Evolutionary conservation across 2,329 filamentous ascomycete species (phyloP).

Genomic region (Monilinia polystroma): DNA sequence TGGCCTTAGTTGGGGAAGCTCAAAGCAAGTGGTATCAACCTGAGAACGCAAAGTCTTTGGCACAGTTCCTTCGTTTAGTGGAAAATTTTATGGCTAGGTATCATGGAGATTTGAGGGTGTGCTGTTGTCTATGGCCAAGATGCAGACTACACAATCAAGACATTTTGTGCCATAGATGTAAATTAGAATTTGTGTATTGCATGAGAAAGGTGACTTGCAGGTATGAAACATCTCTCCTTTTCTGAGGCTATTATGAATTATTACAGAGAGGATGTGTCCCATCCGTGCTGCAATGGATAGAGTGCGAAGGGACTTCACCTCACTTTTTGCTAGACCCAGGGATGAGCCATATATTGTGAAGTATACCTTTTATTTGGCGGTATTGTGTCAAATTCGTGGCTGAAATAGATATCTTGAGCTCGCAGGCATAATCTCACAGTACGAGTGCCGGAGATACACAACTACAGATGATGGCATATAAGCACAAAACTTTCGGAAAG

Average conservation of each 20-base stretch:
- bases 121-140: background rate
- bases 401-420: background rate
- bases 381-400: background rate
- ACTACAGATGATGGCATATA: background rate
- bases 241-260: background rate
- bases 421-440: background rate
- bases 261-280: background rate
- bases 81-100: background rate
- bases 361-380: background rate
- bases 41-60: background rate
- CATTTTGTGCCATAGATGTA: background rate
- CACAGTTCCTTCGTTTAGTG: background rate
- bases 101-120: background rate
- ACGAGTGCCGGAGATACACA: background rate
- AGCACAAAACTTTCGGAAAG: background rate
- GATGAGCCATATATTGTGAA: background rate
- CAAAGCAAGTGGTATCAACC: background rate
- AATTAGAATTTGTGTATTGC: background rate
- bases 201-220: background rate
- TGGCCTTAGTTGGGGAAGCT: too few relatives aligned
- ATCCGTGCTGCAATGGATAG: background rate
- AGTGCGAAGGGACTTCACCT: background rate
- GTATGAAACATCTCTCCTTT: background rate
- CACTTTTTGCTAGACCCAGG: background rate
- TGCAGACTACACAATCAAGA: background rate